Evolutionary conservation across 148 eudicot species (phyloP), one percentile per base, ranked within the genome.

Genomic region (Beta vulgaris): DNA sequence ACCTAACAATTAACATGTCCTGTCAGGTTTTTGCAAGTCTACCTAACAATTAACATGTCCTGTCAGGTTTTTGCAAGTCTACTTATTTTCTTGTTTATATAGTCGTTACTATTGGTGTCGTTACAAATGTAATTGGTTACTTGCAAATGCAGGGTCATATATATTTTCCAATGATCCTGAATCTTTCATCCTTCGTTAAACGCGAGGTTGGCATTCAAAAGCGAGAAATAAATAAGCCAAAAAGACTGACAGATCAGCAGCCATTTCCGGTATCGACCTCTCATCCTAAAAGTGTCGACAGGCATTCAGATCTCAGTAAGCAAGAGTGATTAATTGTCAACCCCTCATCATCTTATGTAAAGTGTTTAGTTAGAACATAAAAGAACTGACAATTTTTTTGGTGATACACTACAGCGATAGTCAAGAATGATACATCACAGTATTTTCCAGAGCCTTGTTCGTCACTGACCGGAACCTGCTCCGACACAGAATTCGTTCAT

Each of bases 111-210:
- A 29, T 60, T 36, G 16, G 26, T 23, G 21, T 67, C 60, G 34
- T 40, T 49, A 32, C 68, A 78, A 25, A 6, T 5, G n/a, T 74
- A 51, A 75, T 28, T 51, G 65, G 26, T 25, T 68, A 26, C n/a
- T 75, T 60, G 51, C 59, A 60, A 64, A 66, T 73, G 29, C 80
- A 92, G 98, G 98, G 92, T 57, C 93, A 86, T 76, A 75, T 95
- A 28, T 84, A 88, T 31, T 92, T 90, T 73, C 98, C 97, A 15
- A 64, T 86, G 53, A 77, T 81, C 75, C 85, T 95, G 87, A 79
- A 89, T 75, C 71, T 92, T 13, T 78, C 88, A 57, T 76, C 87
- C 55, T 89, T 89, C 78, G 76, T 85, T 80, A 87, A 84, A 62
- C 68, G 66, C 78, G 87, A 83, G 74, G 72, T 85, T 57, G 87